A percentile compares a stretch with the other conserved stretches of the same genome.
Conservation (phyloP, 148 eudicot genomes). For the Arctostaphylos glauca region DNA sequence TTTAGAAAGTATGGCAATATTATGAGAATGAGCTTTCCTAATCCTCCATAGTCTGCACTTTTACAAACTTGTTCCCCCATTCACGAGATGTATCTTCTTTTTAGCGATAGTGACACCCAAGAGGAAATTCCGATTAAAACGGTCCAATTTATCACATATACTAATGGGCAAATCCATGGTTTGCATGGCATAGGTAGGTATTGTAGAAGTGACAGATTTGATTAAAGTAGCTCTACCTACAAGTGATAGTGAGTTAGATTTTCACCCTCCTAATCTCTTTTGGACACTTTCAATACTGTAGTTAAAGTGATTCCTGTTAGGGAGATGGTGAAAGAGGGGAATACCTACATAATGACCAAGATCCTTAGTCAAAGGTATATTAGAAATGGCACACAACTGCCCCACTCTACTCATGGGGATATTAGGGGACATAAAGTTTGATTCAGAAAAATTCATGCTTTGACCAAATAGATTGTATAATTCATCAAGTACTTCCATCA, state of each 20-base stretch:
- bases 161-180: no score
- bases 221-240: background rate
- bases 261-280: background rate
- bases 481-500: background rate
- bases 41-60: background rate
- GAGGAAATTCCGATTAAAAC: background rate
- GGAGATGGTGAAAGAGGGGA: background rate
- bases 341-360: background rate
- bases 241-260: background rate
- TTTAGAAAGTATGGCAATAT: background rate
- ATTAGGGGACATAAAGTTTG: background rate
- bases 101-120: background rate
- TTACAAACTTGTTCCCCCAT: background rate
- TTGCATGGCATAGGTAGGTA: background rate
- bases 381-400: background rate
- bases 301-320: background rate
- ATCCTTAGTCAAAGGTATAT: background rate
- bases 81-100: no score
- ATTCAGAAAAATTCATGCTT: background rate
- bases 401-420: background rate
- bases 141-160: no score
- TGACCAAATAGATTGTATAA: background rate
- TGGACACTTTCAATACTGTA: background rate
- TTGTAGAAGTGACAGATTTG: background rate
- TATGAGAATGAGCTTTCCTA: background rate